A percentile compares a stretch with the other conserved stretches of the same genome.
phyloP scores from a whole-genome alignment of 2,329 filamentous ascomycete genomes.

The Trichoderma sp. region DNA sequence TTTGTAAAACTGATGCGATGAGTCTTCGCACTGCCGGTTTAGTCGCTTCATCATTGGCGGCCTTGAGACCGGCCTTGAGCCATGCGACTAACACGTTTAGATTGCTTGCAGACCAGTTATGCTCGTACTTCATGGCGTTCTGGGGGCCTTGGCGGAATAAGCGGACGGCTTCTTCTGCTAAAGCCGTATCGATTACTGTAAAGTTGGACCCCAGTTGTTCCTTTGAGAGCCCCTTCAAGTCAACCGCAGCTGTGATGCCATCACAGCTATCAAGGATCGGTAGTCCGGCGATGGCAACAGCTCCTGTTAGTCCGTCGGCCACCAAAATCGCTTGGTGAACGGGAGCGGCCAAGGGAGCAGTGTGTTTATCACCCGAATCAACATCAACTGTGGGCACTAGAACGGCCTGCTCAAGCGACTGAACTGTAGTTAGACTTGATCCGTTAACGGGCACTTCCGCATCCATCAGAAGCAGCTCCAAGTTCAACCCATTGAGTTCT shows the following conservation, averaged over 20 bases:
- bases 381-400: constrained; percentile 79
- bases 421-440: constrained; percentile 42
- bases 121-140: constrained; percentile 73
- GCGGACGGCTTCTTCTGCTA: constrained; percentile 65
- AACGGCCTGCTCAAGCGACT: constrained; percentile 63
- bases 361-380: constrained; percentile 65
- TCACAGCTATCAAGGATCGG: constrained; percentile 45
- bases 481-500: constrained; percentile 60
- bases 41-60: constrained; percentile 55
- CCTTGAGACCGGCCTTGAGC: constrained; percentile 57
- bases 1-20: constrained; percentile 67
- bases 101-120: constrained; percentile 73
- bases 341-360: constrained; percentile 73
- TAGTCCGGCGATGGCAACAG: constrained; percentile 56
- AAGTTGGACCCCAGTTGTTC: constrained; percentile 49
- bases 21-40: constrained; percentile 70
- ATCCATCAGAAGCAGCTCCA: constrained; percentile 67
- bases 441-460: constrained; percentile 46
- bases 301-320: constrained; percentile 71
- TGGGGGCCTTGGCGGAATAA: constrained; percentile 70
- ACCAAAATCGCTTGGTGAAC: constrained; percentile 82
- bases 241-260: constrained; percentile 59
- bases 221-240: constrained; percentile 54
- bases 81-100: constrained; percentile 67
- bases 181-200: constrained; percentile 64